Evolutionary conservation across 306 rosid species (phyloP), one percentile per base, ranked within the genome.

Genomic region (Vachellia collinsii): DNA sequence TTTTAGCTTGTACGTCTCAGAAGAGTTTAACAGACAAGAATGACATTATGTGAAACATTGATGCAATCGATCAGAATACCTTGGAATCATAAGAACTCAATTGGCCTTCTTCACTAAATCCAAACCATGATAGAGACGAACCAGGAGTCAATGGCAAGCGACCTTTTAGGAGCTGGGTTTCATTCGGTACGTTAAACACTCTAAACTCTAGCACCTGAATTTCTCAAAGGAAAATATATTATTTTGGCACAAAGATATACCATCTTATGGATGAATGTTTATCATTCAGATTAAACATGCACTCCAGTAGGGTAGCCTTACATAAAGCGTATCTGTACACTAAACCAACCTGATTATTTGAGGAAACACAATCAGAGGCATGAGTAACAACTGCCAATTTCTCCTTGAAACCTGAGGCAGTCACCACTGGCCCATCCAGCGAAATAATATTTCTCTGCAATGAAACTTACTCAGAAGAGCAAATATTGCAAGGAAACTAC

Each of bases 361-460:
- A 87, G 72, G 97, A 88, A 77, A 87, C 90, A 81, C 89, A 87
- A 68, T 84, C 90, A 81, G 91, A 86, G 76, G 93, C 89, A 87
- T 90, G 94, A 80, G 92, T 88, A 74, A 95, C 98, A 88, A 95
- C 79, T 5, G 93, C 99, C 84, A 95, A 91, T 76, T 89, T 88
- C 77, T 92, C 93, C 83, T 86, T 86, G 86, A 91, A 91, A 82
- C 99, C 99, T 14, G 98, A 86, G 79, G 99, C 97, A 51, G 98
- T 92, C 83, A 95, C 96, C 69, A 90, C 97, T 71, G 97, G 94
- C 85, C 99, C 97, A 42, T 93, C 92, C 38, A 95, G 83, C 39
- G 93, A 92, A 71, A 95, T 75, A 72, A 95, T 82, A 81, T 91
- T 86, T 82, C 82, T 95, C 98, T 95, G 98, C 81, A 82, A 80